phyloP scores from a whole-genome alignment of 148 eudicot species.

The Silene conica region DNA sequence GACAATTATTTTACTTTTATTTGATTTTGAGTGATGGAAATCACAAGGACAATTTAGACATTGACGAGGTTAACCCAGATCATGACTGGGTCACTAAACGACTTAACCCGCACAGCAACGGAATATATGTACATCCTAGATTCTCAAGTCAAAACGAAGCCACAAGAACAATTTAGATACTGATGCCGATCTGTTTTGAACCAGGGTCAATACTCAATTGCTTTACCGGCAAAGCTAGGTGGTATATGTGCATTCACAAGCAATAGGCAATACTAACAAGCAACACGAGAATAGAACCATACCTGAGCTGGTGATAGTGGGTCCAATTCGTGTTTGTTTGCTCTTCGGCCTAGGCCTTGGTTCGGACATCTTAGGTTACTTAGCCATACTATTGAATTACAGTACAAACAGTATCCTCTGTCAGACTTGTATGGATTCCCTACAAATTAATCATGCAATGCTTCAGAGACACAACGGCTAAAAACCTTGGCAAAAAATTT shows the following conservation, averaged over 20 bases:
- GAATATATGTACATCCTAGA: too few relatives aligned
- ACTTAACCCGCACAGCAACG: too few relatives aligned
- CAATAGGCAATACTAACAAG: not conserved
- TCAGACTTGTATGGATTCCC: constrained; percentile 41
- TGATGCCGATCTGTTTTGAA: not conserved
- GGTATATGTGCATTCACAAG: not conserved
- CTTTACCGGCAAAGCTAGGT: not conserved
- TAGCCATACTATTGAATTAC: constrained; percentile 63
- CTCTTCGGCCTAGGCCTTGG: constrained; percentile 17
- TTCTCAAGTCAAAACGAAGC: too few relatives aligned
- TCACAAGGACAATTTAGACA: too few relatives aligned
- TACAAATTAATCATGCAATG: constrained; percentile 24
- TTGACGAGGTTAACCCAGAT: too few relatives aligned
- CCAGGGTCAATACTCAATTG: not conserved
- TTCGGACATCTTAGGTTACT: constrained; percentile 43
- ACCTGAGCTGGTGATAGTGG: constrained; percentile 62
- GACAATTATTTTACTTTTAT: not conserved
- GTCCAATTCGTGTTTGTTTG: constrained; percentile 31
- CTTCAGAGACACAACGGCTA: not conserved
- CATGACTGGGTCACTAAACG: too few relatives aligned
- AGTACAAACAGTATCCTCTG: constrained; percentile 65
- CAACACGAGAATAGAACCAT: not conserved
- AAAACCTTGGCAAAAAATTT: too few relatives aligned
- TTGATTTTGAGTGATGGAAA: too few relatives aligned
- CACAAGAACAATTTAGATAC: too few relatives aligned